Evolutionary conservation across 129 eudicot species (phyloP).

Genomic region (Daucus carota): DNA sequence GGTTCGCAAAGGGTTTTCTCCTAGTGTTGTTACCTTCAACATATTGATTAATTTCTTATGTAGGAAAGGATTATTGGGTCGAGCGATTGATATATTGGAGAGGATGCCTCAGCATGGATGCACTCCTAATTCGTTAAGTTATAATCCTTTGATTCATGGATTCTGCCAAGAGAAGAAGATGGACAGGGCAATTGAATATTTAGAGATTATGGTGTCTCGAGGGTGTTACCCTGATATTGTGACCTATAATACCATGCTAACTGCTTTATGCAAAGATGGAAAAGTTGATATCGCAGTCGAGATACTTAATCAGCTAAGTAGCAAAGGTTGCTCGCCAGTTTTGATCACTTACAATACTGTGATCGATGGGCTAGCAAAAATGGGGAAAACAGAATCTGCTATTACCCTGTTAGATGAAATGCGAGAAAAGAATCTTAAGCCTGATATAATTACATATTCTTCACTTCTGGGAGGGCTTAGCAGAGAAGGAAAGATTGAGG

Average conservation of each 20-base stretch:
- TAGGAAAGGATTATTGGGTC: slow-evolving; percentile 50
- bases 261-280: slow-evolving; percentile 82
- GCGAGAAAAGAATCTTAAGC: slow-evolving; percentile 63
- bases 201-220: slow-evolving; percentile 66
- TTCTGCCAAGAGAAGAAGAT: slow-evolving; percentile 80
- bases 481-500: slow-evolving; percentile 72
- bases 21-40: slow-evolving; percentile 80
- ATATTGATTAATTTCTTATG: slow-evolving; percentile 74
- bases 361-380: slow-evolving; percentile 68
- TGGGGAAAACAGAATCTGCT: slow-evolving; percentile 59
- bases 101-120: slow-evolving; percentile 78
- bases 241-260: slow-evolving; percentile 69
- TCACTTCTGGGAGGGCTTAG: slow-evolving; percentile 66
- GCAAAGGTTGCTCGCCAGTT: slow-evolving; percentile 74
- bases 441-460: slow-evolving; percentile 61
- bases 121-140: slow-evolving; percentile 67
- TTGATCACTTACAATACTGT: slow-evolving; percentile 77
- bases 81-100: slow-evolving; percentile 75
- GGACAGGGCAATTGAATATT: slow-evolving; percentile 77
- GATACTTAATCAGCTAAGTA: slow-evolving; percentile 58
- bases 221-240: slow-evolving; percentile 84
- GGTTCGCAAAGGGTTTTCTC: slow-evolving; percentile 65
- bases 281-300: slow-evolving; percentile 70
- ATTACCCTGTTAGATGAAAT: slow-evolving; percentile 58
- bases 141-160: slow-evolving; percentile 73